These are phyloP conservation scores for Daldinia concentrica DNA, from an alignment of 495 filamentous ascomycete genomes.

Conservation along the genomic window DNA sequence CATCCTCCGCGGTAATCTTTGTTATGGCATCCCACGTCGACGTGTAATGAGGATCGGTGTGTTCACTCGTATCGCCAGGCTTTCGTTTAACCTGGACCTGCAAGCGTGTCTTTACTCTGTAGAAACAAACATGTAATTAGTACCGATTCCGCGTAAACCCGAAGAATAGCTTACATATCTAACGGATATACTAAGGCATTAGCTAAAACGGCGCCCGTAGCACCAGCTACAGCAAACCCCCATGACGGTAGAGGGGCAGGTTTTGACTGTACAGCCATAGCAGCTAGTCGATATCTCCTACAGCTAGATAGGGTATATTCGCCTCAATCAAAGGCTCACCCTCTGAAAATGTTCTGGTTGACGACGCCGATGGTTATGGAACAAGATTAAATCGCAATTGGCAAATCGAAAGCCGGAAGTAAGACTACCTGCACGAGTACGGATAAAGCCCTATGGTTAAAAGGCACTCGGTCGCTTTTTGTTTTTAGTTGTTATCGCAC, in stretches of 20 bases:
- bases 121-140: constrained; percentile 24
- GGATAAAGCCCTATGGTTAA: constrained; percentile 40
- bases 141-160: not conserved
- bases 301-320: not conserved
- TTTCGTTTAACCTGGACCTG: constrained; percentile 91
- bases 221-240: constrained; percentile 91
- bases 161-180: constrained; percentile 77
- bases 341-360: constrained; percentile 7
- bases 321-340: constrained; percentile 3
- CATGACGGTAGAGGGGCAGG: constrained; percentile 83
- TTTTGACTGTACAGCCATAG: constrained; percentile 86
- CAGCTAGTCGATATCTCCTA: constrained; percentile 10
- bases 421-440: constrained; percentile 9
- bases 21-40: constrained; percentile 87
- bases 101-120: constrained; percentile 92
- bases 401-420: constrained; percentile 2
- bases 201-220: constrained; percentile 91
- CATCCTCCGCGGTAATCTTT: constrained; percentile 86
- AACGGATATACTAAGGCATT: constrained; percentile 97
- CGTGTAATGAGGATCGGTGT: constrained; percentile 74
- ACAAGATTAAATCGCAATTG: constrained; percentile 12
- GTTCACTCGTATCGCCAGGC: constrained; percentile 49
- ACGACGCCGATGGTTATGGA: not conserved
- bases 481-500: constrained; percentile 28
- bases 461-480: constrained; percentile 19